A percentile compares a stretch with the other conserved stretches of the same genome.
phyloP scores from a whole-genome alignment of 192 early-diverging fungal species.

The Pilobolus umbonatus region DNA sequence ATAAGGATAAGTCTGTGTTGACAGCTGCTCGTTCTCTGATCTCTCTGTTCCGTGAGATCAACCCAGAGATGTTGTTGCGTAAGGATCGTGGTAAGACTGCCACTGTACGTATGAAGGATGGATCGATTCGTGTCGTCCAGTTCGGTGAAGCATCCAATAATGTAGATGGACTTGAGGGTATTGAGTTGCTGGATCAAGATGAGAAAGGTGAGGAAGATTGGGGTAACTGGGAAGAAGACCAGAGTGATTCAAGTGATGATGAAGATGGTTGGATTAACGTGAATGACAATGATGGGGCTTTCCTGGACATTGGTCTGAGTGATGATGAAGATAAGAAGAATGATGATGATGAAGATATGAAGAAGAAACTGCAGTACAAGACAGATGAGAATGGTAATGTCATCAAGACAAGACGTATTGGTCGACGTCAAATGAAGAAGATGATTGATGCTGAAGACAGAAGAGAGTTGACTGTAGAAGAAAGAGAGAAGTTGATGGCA shows the following conservation, averaged over 20 bases:
- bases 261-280: conserved; percentile 39
- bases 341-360: conserved; percentile 14
- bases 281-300: conserved; percentile 26
- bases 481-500: conserved; percentile 36
- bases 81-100: conserved; percentile 92
- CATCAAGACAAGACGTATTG: conserved; percentile 32
- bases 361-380: conserved; percentile 2
- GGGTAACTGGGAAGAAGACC: conserved; percentile 32
- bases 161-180: conserved; percentile 70
- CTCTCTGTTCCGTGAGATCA: conserved; percentile 89
- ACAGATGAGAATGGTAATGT: conserved; percentile 3
- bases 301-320: conserved; percentile 38
- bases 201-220: conserved; percentile 42
- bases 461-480: conserved; percentile 35
- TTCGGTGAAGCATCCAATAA: conserved; percentile 68
- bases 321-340: conserved; percentile 43
- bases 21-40: conserved; percentile 90
- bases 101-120: conserved; percentile 63
- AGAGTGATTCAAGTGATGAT: conserved; percentile 35
- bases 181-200: conserved; percentile 66
- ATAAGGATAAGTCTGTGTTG: conserved; percentile 92
- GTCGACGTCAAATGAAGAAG: conserved; percentile 42
- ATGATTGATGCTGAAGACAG: conserved; percentile 26
- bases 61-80: conserved; percentile 89
- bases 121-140: conserved; percentile 31